These are phyloP conservation scores for Mallotus japonicus DNA, from an alignment of 441 rosid species.

Conservation along the genomic window DNA sequence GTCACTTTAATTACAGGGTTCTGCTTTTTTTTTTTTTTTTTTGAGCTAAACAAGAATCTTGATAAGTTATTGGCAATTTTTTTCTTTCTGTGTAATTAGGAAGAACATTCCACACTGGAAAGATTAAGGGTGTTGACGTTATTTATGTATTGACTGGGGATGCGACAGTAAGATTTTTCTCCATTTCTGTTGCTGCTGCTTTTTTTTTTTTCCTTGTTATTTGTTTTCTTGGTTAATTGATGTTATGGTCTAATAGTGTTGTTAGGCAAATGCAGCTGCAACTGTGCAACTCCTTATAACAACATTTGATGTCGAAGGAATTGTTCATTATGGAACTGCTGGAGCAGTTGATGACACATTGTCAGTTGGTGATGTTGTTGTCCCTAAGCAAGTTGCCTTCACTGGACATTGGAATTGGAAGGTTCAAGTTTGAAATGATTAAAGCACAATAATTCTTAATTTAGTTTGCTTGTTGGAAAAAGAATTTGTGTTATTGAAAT, in stretches of 20 bases:
- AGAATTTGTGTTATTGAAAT: background rate
- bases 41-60: too few species aligned
- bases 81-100: background rate
- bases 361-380: slow-evolving; percentile 11
- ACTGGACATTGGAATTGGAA: background rate
- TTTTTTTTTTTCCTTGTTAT: too few species aligned
- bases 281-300: background rate
- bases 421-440: background rate
- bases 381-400: slow-evolving; percentile 5
- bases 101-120: slow-evolving; percentile 1
- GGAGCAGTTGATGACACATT: slow-evolving; percentile 6
- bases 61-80: too few species aligned
- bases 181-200: background rate
- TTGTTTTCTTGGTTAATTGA: too few species aligned
- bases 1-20: too few species aligned
- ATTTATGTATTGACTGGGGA: slow-evolving; percentile 1
- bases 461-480: background rate
- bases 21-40: too few species aligned
- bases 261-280: slow-evolving; percentile 13
- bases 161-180: background rate
- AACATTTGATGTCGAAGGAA: slow-evolving; percentile 6
- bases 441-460: too few species aligned
- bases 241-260: background rate
- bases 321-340: slow-evolving; percentile 16
- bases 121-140: background rate